These are phyloP conservation scores for Nowakowskiella sp. DNA, from an alignment of 192 early-diverging fungal species.

Conservation along the genomic window DNA sequence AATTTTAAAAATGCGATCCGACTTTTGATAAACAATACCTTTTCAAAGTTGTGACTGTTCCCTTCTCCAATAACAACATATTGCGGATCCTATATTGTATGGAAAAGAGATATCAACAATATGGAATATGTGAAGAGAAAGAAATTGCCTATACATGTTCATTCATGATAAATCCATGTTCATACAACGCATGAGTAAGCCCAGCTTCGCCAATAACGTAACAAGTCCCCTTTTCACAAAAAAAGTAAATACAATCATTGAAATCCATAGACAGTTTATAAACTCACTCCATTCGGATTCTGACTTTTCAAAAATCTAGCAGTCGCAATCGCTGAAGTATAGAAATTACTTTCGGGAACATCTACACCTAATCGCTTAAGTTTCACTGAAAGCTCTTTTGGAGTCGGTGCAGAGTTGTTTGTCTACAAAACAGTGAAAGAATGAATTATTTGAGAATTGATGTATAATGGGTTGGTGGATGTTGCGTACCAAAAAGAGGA, in stretches of 20 bases:
- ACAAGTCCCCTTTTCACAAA: conserved; percentile 15
- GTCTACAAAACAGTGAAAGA: conserved; percentile 20
- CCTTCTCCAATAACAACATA: conserved; percentile 57
- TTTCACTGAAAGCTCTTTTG: conserved; percentile 50
- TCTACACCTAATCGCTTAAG: conserved; percentile 43
- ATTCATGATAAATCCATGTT: conserved; percentile 53
- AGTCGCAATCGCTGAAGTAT: conserved; percentile 49
- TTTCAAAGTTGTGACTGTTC: conserved; percentile 41
- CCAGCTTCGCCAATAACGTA: conserved; percentile 58
- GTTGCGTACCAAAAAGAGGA: conserved; percentile 39
- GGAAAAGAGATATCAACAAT: no score
- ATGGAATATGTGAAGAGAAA: no score
- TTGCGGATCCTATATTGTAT: conserved; percentile 41
- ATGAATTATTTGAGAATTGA: neutral
- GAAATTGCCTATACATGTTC: conserved; percentile 8
- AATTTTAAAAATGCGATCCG: neutral
- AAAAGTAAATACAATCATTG: conserved; percentile 6
- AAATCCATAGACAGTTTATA: neutral
- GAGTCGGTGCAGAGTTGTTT: conserved; percentile 56
- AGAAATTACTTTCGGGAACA: conserved; percentile 43
- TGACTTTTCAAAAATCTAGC: conserved; percentile 49
- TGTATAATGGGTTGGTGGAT: neutral
- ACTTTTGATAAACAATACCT: conserved; percentile 12
- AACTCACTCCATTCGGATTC: conserved; percentile 30
- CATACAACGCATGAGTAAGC: conserved; percentile 49